Base-by-base conservation (phyloP, 495 filamentous ascomycete species). In the Penicillium atrosanguineum region DNA sequence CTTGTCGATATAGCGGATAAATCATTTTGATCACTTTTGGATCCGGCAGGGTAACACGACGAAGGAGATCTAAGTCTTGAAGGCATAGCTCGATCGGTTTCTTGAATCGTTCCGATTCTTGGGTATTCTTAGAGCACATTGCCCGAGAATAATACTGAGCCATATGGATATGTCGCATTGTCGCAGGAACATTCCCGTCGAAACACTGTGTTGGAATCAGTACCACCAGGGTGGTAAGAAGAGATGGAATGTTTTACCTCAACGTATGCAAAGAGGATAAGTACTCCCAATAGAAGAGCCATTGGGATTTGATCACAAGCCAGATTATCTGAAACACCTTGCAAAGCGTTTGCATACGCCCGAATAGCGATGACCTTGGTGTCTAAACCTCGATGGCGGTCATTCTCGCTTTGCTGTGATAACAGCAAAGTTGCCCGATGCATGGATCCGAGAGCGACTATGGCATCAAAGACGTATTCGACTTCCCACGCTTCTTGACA, bases 401-500 rank as follows among this genome's bases (percentile, higher is more conserved):
- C 52, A 21, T 29, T 48, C 18, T 46, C 23, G 28, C 9, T 36
- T 20, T 43, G 19, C 36, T 47, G 44, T 2, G 52, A 54, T 14
- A 48, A 20, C 31, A 54, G 37, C 37, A 54, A 48, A 19, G 52
- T 48, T 15, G 52, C 52, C 8, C 52, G 19, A 48, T 54, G 52
- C 52, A 54, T 54, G 16, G 20, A 47, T 20, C 52, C 52, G n/a
- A 54, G 52, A 2, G 52, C 52, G 6, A 48, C 44, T 8, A 54
- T 20, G 16, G 52, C 44, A 43, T 54, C 52, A 25, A 41, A 54
- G 15, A 54, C 11, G 40, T 41, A 54, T 25, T 54, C 52, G 1
- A 48, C 18, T 26, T 54, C 52, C 52, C 52, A 54, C 18, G 52
- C 52, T 20, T 37, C 52, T 34, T 54, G 31, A 14, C 52, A 54